phyloP scores from a whole-genome alignment of 306 rosid genomes.

The Glycine soja region DNA sequence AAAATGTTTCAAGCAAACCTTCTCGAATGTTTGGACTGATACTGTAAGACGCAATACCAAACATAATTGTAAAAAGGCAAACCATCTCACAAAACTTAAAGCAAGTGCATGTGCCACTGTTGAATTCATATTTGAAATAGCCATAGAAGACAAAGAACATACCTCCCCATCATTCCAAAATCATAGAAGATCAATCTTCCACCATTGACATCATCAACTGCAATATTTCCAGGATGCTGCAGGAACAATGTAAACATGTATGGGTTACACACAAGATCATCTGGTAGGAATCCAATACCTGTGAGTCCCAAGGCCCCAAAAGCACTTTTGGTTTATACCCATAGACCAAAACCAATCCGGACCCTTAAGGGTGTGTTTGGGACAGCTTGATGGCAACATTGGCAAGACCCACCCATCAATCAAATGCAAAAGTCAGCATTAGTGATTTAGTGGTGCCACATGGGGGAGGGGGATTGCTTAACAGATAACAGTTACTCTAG shows the following conservation, averaged over 20 bases:
- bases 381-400: too few species aligned
- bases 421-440: constrained; percentile 11
- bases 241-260: constrained; percentile 37
- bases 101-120: constrained; percentile 15
- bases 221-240: constrained; percentile 99
- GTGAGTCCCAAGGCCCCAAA: neutral
- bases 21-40: constrained; percentile 94
- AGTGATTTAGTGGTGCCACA: constrained; percentile 22
- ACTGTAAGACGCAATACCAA: constrained; percentile 59
- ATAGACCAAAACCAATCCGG: neutral
- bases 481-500: neutral
- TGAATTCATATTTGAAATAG: constrained; percentile 13
- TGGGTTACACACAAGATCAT: constrained; percentile 16
- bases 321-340: neutral
- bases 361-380: too few species aligned
- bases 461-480: neutral
- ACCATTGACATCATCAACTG: constrained; percentile 98
- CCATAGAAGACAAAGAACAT: constrained; percentile 46
- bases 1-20: constrained; percentile 91
- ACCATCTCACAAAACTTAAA: constrained; percentile 31
- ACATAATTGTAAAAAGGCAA: constrained; percentile 38
- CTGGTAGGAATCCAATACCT: neutral
- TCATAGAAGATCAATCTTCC: constrained; percentile 98
- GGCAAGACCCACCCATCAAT: neutral
- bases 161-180: constrained; percentile 99